phyloP scores from a whole-genome alignment of 257 asterid genomes.

The Dorcoceras hygrometricum region DNA sequence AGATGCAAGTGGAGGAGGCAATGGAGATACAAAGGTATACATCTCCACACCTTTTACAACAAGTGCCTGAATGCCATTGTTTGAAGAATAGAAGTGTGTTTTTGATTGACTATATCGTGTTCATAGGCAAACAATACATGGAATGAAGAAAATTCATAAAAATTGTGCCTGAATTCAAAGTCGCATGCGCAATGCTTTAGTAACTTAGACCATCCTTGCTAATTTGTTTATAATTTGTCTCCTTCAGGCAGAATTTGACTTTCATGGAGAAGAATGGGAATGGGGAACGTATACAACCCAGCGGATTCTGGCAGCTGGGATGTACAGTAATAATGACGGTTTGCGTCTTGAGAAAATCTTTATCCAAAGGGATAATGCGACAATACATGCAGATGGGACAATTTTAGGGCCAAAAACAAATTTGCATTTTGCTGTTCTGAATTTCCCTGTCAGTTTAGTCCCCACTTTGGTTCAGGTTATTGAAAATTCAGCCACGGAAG shows the following conservation, averaged over 20 bases:
- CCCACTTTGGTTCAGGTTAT: constrained; percentile 91
- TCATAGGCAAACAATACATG: neutral
- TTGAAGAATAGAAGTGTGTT: constrained; percentile 2
- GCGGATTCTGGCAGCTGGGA: constrained; percentile 92
- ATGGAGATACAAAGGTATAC: constrained; percentile 90
- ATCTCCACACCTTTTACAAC: constrained; percentile 21
- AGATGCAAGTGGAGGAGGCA: constrained; percentile 99
- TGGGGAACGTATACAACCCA: constrained; percentile 97
- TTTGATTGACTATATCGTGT: neutral
- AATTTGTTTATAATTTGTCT: constrained; percentile 23
- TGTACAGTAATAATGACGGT: constrained; percentile 94
- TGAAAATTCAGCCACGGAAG: constrained; percentile 91
- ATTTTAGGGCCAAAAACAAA: constrained; percentile 88
- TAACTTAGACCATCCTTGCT: constrained; percentile 19
- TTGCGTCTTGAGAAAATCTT: constrained; percentile 93
- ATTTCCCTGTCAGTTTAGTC: constrained; percentile 88
- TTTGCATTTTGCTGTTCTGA: constrained; percentile 92
- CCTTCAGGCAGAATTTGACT: constrained; percentile 88
- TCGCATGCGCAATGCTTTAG: neutral
- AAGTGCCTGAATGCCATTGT: constrained; percentile 20
- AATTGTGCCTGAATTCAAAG: neutral
- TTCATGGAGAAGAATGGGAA: constrained; percentile 99
- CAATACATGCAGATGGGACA: constrained; percentile 99
- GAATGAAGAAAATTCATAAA: neutral
- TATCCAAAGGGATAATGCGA: constrained; percentile 96